Conservation (phyloP, 2,329 filamentous ascomycete species). For the Trichoderma koningiopsis region DNA sequence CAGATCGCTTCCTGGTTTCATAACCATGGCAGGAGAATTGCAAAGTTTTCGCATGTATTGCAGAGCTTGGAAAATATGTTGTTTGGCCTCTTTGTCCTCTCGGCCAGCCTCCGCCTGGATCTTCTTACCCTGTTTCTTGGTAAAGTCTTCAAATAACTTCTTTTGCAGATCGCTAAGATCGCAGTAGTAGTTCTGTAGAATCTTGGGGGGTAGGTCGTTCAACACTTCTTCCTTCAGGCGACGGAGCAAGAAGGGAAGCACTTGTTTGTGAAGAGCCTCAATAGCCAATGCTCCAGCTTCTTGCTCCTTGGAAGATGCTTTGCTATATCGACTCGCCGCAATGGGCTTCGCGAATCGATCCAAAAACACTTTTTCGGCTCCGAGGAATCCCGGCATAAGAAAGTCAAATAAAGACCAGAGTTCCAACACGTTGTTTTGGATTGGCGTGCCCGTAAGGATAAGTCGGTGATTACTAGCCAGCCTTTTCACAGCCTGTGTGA, state of each 20-base stretch:
- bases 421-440: conserved; percentile 96
- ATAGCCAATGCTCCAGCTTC: conserved; percentile 95
- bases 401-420: conserved; percentile 99
- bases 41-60: conserved; percentile 99
- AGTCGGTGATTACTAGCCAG: conserved; percentile 90
- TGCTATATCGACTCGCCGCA: conserved; percentile 90
- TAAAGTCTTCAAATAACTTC: conserved; percentile 95
- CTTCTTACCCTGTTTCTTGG: conserved; percentile 87
- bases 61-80: conserved; percentile 97
- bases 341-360: conserved; percentile 96
- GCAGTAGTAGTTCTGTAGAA: conserved; percentile 98
- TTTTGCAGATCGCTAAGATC: conserved; percentile 93
- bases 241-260: conserved; percentile 91
- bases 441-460: conserved; percentile 94
- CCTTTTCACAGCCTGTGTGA: conserved; percentile 87
- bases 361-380: conserved; percentile 91
- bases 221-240: conserved; percentile 97
- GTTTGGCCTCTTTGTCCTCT: conserved; percentile 89
- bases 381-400: conserved; percentile 96
- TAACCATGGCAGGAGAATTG: conserved; percentile 93
- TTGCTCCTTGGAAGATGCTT: conserved; percentile 97
- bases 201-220: conserved; percentile 95
- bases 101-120: conserved; percentile 80
- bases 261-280: conserved; percentile 97
- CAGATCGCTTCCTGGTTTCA: conserved; percentile 89